These are phyloP conservation scores for Diplodia seriata DNA, from an alignment of 2,329 filamentous ascomycete genomes.

Conservation along the genomic window DNA sequence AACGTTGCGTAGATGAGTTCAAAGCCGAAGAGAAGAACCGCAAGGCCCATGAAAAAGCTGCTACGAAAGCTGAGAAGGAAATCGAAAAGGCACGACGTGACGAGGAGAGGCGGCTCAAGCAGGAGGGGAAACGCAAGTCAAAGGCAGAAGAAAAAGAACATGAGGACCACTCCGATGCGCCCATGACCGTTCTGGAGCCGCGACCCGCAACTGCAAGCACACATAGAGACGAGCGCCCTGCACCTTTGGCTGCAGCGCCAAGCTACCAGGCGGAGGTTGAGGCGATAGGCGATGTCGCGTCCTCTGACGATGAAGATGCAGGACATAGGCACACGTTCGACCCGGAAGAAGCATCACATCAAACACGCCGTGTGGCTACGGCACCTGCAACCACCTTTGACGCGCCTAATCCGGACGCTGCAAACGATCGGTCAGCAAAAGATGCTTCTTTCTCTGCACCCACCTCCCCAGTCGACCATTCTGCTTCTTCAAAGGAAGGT, in stretches of 20 bases:
- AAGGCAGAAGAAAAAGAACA: constrained; percentile 38
- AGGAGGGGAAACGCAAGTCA: constrained; percentile 63
- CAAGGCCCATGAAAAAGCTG: constrained; percentile 59
- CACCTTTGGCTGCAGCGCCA: constrained; percentile 7
- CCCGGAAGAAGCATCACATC: constrained; percentile 36
- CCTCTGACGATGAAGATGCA: constrained; percentile 25
- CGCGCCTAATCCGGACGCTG: not conserved
- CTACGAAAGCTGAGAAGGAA: constrained; percentile 48
- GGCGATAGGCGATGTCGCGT: constrained; percentile 26
- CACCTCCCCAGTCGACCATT: constrained; percentile 1
- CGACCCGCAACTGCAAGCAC: constrained; percentile 27
- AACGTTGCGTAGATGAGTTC: constrained; percentile 58
- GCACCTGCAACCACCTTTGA: not conserved
- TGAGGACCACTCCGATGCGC: constrained; percentile 3
- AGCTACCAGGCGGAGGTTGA: constrained; percentile 31
- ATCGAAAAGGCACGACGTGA: constrained; percentile 58
- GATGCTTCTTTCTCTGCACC: constrained; percentile 11
- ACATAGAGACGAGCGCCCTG: constrained; percentile 18
- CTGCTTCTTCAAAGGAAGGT: constrained; percentile 34
- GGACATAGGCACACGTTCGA: constrained; percentile 37
- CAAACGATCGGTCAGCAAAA: not conserved
- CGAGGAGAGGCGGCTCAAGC: constrained; percentile 59
- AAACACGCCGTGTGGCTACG: constrained; percentile 15
- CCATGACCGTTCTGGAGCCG: constrained; percentile 14
- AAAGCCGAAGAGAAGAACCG: constrained; percentile 56